A percentile compares a stretch with the other conserved stretches of the same genome.
phyloP scores from a whole-genome alignment of 768 basidiomycete species.

The Pulveroboletus sp. region DNA sequence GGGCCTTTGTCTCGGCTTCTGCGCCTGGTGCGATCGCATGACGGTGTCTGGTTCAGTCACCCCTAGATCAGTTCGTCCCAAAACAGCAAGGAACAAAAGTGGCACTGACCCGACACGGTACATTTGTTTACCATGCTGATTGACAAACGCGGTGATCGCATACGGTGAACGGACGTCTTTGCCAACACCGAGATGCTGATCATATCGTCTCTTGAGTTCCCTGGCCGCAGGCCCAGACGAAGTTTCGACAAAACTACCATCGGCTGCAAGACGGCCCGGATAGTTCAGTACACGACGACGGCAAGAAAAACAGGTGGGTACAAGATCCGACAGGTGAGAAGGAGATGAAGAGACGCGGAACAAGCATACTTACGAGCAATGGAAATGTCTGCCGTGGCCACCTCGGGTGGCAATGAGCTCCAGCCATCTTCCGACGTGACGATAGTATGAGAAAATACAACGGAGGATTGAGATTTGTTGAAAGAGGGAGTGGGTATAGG shows the following conservation, averaged over 20 bases:
- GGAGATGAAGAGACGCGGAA: not conserved
- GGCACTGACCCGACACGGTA: slow-evolving; percentile 71
- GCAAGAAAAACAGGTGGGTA: not conserved
- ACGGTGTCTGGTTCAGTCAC: slow-evolving; percentile 44
- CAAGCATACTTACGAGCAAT: slow-evolving; percentile 50
- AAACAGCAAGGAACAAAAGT: not conserved
- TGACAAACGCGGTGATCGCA: slow-evolving; percentile 78
- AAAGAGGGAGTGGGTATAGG: slow-evolving; percentile 40
- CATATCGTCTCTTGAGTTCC: slow-evolving; percentile 74
- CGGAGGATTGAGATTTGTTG: slow-evolving; percentile 40
- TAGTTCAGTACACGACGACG: slow-evolving; percentile 1
- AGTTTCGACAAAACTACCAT: slow-evolving; percentile 78
- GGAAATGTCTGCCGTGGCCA: slow-evolving; percentile 53
- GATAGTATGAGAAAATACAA: slow-evolving; percentile 44
- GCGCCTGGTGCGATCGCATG: slow-evolving; percentile 61
- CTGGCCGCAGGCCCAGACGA: slow-evolving; percentile 73
- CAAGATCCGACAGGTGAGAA: slow-evolving; percentile 8
- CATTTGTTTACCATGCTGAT: slow-evolving; percentile 76
- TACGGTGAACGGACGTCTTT: slow-evolving; percentile 72
- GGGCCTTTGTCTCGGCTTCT: slow-evolving; percentile 43
- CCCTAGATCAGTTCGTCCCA: not conserved
- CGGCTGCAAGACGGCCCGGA: slow-evolving; percentile 42
- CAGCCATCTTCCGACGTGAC: slow-evolving; percentile 34
- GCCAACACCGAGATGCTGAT: slow-evolving; percentile 65
- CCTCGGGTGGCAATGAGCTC: slow-evolving; percentile 47